Conservation (phyloP, 2,329 filamentous ascomycete species). For the Trichoderma koningii region DNA sequence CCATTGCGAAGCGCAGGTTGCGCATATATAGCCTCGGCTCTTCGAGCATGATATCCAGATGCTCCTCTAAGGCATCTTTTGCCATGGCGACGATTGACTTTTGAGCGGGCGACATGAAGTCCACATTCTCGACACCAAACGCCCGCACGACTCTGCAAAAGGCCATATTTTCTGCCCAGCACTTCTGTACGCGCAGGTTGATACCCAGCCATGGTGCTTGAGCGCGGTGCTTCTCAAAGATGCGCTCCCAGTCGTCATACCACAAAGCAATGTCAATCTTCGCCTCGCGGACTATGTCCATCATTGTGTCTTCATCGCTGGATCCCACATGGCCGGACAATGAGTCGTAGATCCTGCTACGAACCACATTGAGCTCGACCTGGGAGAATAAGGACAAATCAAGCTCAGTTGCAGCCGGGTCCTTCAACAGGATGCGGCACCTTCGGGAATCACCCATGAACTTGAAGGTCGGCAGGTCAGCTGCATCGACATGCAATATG, state of each 20-base stretch:
- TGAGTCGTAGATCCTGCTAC: constrained; percentile 43
- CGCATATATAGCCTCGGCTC: constrained; percentile 50
- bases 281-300: constrained; percentile 46
- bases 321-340: constrained; percentile 35
- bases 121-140: constrained; percentile 36
- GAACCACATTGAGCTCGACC: constrained; percentile 44
- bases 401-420: constrained; percentile 47
- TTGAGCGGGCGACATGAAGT: constrained; percentile 52
- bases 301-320: constrained; percentile 40
- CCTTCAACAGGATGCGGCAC: constrained; percentile 48
- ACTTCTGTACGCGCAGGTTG: constrained; percentile 54
- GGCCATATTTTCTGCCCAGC: constrained; percentile 56
- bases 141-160: constrained; percentile 53
- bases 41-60: constrained; percentile 52
- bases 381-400: constrained; percentile 57
- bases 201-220: constrained; percentile 42
- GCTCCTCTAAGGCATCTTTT: constrained; percentile 52
- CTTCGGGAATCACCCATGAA: constrained; percentile 49
- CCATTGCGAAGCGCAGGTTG: constrained; percentile 56
- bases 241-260: constrained; percentile 45
- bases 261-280: constrained; percentile 52
- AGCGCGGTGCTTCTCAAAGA: constrained; percentile 31
- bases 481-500: constrained; percentile 49
- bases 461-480: constrained; percentile 33
- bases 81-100: constrained; percentile 51